Evolutionary conservation across 2,329 filamentous ascomycete genomes (phyloP).

Genomic region (Epichloe sp.): DNA sequence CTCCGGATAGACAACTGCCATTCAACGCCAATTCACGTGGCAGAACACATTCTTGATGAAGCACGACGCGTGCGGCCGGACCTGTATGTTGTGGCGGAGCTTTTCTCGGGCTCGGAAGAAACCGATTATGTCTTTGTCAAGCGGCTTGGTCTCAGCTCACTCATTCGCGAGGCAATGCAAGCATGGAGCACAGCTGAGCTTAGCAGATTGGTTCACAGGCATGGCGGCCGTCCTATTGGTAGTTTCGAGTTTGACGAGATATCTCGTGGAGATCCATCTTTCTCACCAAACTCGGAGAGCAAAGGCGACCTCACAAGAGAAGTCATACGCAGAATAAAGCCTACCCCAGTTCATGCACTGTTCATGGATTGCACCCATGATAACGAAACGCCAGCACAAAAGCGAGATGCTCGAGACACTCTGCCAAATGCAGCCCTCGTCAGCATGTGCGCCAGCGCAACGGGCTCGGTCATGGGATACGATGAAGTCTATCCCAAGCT

Average conservation of each 20-base stretch:
- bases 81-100: conserved; percentile 82
- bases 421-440: conserved; percentile 88
- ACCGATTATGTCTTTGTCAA: conserved; percentile 96
- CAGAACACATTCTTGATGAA: conserved; percentile 87
- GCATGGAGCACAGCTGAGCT: conserved; percentile 91
- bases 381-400: conserved; percentile 92
- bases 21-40: conserved; percentile 87
- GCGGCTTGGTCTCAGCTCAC: conserved; percentile 74
- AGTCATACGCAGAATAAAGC: conserved; percentile 67
- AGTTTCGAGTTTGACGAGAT: conserved; percentile 93
- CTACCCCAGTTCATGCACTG: conserved; percentile 79
- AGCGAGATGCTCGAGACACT: conserved; percentile 86
- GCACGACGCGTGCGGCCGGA: conserved; percentile 81
- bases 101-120: conserved; percentile 90
- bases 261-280: conserved; percentile 42
- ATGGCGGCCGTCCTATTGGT: conserved; percentile 87
- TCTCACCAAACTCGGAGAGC: conserved; percentile 15
- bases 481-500: conserved; percentile 91
- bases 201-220: conserved; percentile 81
- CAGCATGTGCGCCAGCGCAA: conserved; percentile 88
- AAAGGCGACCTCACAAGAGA: conserved; percentile 36
- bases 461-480: conserved; percentile 94
- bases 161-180: conserved; percentile 97
- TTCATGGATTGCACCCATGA: conserved; percentile 99
- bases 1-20: conserved; percentile 98